Conservation (phyloP, 192 early-diverging fungal genomes). For the Mortierella claussenii region DNA sequence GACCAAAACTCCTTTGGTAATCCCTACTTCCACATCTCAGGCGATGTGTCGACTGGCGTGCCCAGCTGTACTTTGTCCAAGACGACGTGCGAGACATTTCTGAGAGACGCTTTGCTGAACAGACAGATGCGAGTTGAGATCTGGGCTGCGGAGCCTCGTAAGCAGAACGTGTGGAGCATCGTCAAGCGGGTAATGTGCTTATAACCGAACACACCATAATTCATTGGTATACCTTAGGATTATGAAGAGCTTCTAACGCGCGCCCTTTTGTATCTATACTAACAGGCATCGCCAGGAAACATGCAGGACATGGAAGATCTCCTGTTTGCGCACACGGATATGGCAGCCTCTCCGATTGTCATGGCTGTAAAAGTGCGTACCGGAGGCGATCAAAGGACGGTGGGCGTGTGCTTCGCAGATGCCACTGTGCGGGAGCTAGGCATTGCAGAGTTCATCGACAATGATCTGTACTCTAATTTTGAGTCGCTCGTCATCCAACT, state of each 20-base stretch:
- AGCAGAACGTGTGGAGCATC: slow-evolving; percentile 63
- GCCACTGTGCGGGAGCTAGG: slow-evolving; percentile 83
- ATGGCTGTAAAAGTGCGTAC: slow-evolving; percentile 72
- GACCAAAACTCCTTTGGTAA: too few species aligned
- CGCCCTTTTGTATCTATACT: too few species aligned
- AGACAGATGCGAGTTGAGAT: slow-evolving; percentile 87
- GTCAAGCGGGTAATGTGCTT: slow-evolving; percentile 32
- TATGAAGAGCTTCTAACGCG: too few species aligned
- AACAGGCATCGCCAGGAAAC: slow-evolving; percentile 97
- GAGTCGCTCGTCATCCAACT: slow-evolving; percentile 95
- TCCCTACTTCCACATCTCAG: slow-evolving; percentile 13
- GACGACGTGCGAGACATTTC: slow-evolving; percentile 77
- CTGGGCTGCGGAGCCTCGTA: slow-evolving; percentile 66
- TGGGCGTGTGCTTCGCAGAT: slow-evolving; percentile 94
- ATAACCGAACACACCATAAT: too few species aligned
- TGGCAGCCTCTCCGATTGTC: slow-evolving; percentile 83
- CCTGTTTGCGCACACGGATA: slow-evolving; percentile 79
- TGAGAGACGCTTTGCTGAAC: slow-evolving; percentile 82
- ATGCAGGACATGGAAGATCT: slow-evolving; percentile 91
- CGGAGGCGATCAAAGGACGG: slow-evolving; percentile 71
- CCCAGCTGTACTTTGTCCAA: slow-evolving; percentile 84
- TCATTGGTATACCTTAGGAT: too few species aligned
- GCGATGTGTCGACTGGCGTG: slow-evolving; percentile 64
- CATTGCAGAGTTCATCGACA: slow-evolving; percentile 92
- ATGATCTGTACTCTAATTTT: slow-evolving; percentile 91